Base-by-base conservation (phyloP, 2,329 filamentous ascomycete species). In the Penicillium crustosum region DNA sequence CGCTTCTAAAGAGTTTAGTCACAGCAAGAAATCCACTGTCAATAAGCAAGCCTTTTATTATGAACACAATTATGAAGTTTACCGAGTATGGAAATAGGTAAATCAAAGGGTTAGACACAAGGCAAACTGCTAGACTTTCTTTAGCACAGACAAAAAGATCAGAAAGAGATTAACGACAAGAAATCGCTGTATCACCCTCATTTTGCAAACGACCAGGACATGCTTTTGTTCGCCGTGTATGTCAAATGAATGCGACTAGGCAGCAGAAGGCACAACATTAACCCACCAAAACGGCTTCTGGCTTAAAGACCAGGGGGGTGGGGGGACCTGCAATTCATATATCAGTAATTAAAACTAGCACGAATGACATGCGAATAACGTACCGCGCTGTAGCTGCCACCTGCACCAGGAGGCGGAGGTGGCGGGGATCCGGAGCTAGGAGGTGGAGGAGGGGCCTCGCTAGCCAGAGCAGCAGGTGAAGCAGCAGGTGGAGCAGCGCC, bases 351-450 rank as follows among this genome's bases (percentile, higher is more conserved):
- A 10, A 6, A 55, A 44, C 33, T n/a, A 43, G 35, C 13, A 54
- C 44, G 9, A 15, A 10, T n/a, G 53, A 53, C 9, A 53, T 42
- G 10, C n/a, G 55, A 10, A 31, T 2, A 44, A 38, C 85, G 66
- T 83, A 89, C 88, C 66, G 86, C 81, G 66, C 83, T 86, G 70
- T 90, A 91, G 48, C 82, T 68, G 48, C 55, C 55, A 43, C 55
- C 49, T 12, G 54, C 58, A 43, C 55, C 55, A 7, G 54, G 48
- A 13, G 83, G 79, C 29, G 82, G 82, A 35, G 83, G 86, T 12
- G 86, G 86, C 31, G 84, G 84, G 57, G 83, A 81, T 27, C 82
- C 79, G 36, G 83, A 82, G 47, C 83, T 83, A 4, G 86, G 85
- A 21, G 86, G 86, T 19, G 87, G 87, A 13, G 88, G 87, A 55